Percentiles rank a stretch among this genome's conserved stretches.
Evolutionary conservation across 805 yeast species (phyloP).

Genomic region (Wickerhamomyces mucosus): DNA sequence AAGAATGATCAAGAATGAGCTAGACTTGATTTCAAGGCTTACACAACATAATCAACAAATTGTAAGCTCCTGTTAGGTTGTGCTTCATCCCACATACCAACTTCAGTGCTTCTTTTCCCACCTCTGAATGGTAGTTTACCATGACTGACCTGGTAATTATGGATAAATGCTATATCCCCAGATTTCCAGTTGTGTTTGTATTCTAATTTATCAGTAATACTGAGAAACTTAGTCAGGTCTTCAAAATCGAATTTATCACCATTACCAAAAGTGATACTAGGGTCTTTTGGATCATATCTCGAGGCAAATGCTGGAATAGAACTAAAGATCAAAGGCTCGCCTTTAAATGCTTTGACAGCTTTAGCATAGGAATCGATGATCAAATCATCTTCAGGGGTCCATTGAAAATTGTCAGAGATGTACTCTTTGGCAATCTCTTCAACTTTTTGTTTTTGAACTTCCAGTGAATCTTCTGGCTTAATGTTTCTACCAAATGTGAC

Average conservation of each 20-base stretch:
- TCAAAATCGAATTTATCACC: conserved; percentile 12
- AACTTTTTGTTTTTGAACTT: conserved; percentile 20
- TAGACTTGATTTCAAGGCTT: no score
- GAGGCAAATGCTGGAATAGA: conserved; percentile 19
- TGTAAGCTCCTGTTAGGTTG: neutral
- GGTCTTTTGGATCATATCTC: conserved; percentile 2
- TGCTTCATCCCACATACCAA: conserved; percentile 27
- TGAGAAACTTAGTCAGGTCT: conserved; percentile 12
- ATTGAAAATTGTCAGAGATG: conserved; percentile 20
- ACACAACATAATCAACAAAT: no score
- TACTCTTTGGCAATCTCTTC: conserved; percentile 14
- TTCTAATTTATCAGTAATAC: conserved; percentile 15
- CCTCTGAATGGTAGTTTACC: conserved; percentile 23
- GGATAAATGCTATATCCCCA: conserved; percentile 26
- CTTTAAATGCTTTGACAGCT: conserved; percentile 11
- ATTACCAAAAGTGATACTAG: conserved; percentile 17
- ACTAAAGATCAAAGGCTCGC: conserved; percentile 18
- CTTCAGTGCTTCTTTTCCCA: conserved; percentile 23
- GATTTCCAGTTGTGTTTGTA: conserved; percentile 23
- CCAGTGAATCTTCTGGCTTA: conserved; percentile 16
- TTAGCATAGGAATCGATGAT: conserved; percentile 21
- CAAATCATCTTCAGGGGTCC: conserved; percentile 20
- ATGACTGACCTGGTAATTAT: conserved; percentile 27
- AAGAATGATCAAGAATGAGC: no score
- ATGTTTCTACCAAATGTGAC: conserved; percentile 24